Base-by-base conservation (phyloP, 2,329 filamentous ascomycete species). In the Periconia sp. region DNA sequence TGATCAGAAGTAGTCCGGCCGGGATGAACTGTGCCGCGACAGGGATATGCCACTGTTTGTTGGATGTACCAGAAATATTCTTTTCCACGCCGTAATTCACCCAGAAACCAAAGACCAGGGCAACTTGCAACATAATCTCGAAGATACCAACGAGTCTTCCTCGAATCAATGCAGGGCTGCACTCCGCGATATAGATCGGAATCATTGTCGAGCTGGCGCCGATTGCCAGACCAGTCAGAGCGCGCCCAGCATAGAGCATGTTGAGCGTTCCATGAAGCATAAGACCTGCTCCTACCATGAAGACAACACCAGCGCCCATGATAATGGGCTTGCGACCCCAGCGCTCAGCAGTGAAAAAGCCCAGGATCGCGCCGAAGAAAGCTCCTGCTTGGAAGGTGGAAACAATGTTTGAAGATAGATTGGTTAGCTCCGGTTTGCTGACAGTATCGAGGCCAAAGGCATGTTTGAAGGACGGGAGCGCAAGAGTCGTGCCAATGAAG, bases 81-180 rank as follows among this genome's bases (percentile, higher is more conserved):
- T 62, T 57, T 26, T 71, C 68, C 9, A 68, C 65, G 1, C 62
- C 66, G 38, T 73, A 74, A 48, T 73, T 73, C 51, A 73, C 69
- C 71, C 70, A 73, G 44, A 73, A 73, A 5, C 70, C 69, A 5
- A 70, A 46, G 64, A 73, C 71, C 17, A 83, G 84, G 22, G 85
- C 80, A 2, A 80, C 73, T 68, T 86, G 84, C 69, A 81, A 86
- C 18, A 82, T 80, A 1, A 87, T 73, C 61, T 87, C 84, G 65
- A 85, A 87, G 38, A 87, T 78, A 37, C 84, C 84, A 17, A 87
- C 81, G 1, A 87, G 74, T 2, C 83, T 77, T 13, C 84, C 84
- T 49, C 85, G 78, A 33, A 87, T 78, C 4, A 83, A 82, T 0
- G 83, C 83, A 3, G 84, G 84, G 0, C 82, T 59, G 6, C 59